phyloP scores from a whole-genome alignment of 495 filamentous ascomycete genomes.

The Thermothielavioides terrestris region DNA sequence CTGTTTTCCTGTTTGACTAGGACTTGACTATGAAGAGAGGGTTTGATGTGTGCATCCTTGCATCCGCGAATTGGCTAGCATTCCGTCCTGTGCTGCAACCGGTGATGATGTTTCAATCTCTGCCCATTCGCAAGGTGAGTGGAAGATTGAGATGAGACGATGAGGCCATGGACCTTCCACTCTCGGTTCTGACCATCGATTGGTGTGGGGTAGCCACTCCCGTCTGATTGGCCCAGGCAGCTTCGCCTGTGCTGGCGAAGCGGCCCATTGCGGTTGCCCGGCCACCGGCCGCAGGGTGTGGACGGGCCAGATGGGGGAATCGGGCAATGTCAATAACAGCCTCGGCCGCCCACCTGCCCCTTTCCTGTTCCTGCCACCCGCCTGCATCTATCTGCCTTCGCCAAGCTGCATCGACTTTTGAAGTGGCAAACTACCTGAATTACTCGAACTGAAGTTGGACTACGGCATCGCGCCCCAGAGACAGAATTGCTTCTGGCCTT shows the following conservation, averaged over 20 bases:
- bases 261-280: conserved; percentile 3
- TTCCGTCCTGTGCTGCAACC: background rate
- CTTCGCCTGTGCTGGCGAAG: background rate
- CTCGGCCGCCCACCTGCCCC: background rate
- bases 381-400: no score
- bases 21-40: background rate
- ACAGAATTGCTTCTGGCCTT: no score
- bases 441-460: no score
- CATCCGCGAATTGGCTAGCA: background rate
- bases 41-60: background rate
- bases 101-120: no score
- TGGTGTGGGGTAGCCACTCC: background rate
- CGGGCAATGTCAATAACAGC: conserved; percentile 1
- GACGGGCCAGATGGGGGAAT: background rate
- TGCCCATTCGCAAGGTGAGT: no score
- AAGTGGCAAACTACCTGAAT: no score
- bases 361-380: background rate
- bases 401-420: no score
- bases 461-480: no score
- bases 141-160: no score
- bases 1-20: conserved; percentile 1
- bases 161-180: no score
- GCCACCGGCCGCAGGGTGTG: background rate
- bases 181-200: background rate
- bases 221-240: background rate